Evolutionary conservation across 2,329 filamentous ascomycete species (phyloP).

Genomic region (Elsinoe perseae): DNA sequence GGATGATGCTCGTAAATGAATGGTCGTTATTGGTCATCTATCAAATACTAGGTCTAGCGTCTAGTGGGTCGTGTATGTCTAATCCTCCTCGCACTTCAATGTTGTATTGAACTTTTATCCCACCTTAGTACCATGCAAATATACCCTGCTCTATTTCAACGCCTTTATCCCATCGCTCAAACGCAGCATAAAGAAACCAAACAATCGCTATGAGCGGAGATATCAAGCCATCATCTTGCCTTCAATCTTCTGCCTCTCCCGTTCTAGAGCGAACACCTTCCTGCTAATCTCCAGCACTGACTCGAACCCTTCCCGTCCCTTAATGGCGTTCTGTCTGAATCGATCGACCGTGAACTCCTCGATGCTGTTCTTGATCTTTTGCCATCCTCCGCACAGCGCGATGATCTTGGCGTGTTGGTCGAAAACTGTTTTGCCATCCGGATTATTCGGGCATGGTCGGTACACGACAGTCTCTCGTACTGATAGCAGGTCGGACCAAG

Average conservation of each 20-base stretch:
- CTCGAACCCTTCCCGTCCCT: constrained; percentile 92
- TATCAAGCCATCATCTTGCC: constrained; percentile 15
- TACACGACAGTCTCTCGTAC: constrained; percentile 93
- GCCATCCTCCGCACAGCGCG: constrained; percentile 91
- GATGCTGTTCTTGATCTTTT: constrained; percentile 91
- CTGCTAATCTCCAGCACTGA: constrained; percentile 88
- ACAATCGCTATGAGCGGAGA: background rate
- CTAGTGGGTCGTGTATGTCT: background rate
- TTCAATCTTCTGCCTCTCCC: constrained; percentile 47
- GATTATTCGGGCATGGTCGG: constrained; percentile 47
- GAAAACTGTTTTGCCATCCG: constrained; percentile 63
- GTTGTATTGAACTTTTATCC: background rate
- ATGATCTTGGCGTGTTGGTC: constrained; percentile 87
- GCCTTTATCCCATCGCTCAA: constrained; percentile 10
- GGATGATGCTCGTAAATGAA: background rate
- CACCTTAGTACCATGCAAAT: background rate
- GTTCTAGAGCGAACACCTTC: constrained; percentile 83
- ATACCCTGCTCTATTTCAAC: background rate
- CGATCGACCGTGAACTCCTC: constrained; percentile 83
- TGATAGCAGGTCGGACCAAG: constrained; percentile 79
- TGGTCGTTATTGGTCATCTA: constrained; percentile 3
- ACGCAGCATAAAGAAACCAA: background rate
- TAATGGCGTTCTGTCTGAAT: constrained; percentile 85
- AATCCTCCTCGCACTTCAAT: background rate
- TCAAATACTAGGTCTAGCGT: constrained; percentile 11